Percentiles rank a stretch among this genome's conserved stretches.
Conservation (phyloP, 1,284 basidiomycete genomes). For the Fomitopsis betulina region DNA sequence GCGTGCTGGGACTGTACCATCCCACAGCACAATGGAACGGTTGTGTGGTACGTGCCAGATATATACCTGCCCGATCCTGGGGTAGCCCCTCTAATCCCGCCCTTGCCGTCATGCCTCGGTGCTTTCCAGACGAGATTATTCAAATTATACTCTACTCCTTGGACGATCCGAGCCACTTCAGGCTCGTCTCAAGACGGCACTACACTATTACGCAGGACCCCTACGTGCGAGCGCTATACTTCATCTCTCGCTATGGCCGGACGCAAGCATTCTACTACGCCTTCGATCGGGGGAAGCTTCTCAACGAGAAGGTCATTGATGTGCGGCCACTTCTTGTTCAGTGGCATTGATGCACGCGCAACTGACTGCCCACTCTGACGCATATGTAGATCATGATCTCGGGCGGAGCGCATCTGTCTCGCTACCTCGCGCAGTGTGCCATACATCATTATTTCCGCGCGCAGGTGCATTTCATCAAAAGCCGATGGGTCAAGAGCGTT, state of each 20-base stretch:
- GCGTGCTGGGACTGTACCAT: background rate
- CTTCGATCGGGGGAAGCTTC: conserved; percentile 58
- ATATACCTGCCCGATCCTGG: conserved; percentile 5
- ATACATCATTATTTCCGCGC: conserved; percentile 73
- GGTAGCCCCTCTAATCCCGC: conserved; percentile 5
- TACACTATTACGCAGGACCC: conserved; percentile 63
- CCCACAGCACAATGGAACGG: conserved; percentile 42
- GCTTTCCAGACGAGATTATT: conserved; percentile 57
- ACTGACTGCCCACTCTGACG: conserved; percentile 9
- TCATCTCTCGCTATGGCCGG: conserved; percentile 63
- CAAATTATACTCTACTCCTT: conserved; percentile 70
- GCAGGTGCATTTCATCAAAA: conserved; percentile 66
- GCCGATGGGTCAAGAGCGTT: conserved; percentile 63
- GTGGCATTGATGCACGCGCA: background rate
- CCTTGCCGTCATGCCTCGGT: conserved; percentile 5
- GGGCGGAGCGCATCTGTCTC: conserved; percentile 70
- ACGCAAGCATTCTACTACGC: conserved; percentile 69
- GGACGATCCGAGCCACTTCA: conserved; percentile 55
- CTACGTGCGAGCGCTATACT: conserved; percentile 71
- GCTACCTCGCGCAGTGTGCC: conserved; percentile 70
- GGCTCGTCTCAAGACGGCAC: conserved; percentile 52
- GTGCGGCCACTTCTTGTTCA: conserved; percentile 39
- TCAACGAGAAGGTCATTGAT: conserved; percentile 63
- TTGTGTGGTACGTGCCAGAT: conserved; percentile 50
- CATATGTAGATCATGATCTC: conserved; percentile 56